Conservation (phyloP, 345 rosid species). For the Moricandia moricandioides region DNA sequence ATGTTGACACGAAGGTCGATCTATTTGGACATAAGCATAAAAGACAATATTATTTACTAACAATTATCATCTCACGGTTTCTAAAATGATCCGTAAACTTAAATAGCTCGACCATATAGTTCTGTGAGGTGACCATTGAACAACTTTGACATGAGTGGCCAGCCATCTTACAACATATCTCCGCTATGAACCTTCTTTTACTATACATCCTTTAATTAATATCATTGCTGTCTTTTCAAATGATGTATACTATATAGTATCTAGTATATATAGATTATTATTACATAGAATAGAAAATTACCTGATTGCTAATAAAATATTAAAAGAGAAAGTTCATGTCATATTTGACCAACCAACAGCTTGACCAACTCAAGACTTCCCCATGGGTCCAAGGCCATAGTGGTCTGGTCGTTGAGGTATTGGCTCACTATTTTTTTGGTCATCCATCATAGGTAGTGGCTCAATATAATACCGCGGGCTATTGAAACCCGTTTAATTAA, state of each 20-base stretch:
- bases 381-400: constrained; percentile 14
- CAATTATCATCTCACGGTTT: not conserved
- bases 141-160: constrained; percentile 20
- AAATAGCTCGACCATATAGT: constrained; percentile 13
- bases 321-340: constrained; percentile 22
- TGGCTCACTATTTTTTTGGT: not conserved
- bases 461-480: not conserved
- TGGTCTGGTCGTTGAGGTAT: constrained; percentile 3
- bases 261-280: not conserved
- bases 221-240: not conserved
- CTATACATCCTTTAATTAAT: not conserved
- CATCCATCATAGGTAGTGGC: not conserved
- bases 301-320: not conserved
- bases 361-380: constrained; percentile 12
- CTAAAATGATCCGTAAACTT: not conserved
- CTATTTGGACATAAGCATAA: not conserved
- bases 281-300: not conserved
- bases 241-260: not conserved
- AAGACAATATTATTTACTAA: not conserved
- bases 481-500: not conserved
- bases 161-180: constrained; percentile 15
- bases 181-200: constrained; percentile 11
- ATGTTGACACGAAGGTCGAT: constrained; percentile 15
- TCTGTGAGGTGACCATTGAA: constrained; percentile 12
- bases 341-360: constrained; percentile 32